Evolutionary conservation across 2,329 filamentous ascomycete genomes (phyloP).

Genomic region (Pestalotiopsis sp.): DNA sequence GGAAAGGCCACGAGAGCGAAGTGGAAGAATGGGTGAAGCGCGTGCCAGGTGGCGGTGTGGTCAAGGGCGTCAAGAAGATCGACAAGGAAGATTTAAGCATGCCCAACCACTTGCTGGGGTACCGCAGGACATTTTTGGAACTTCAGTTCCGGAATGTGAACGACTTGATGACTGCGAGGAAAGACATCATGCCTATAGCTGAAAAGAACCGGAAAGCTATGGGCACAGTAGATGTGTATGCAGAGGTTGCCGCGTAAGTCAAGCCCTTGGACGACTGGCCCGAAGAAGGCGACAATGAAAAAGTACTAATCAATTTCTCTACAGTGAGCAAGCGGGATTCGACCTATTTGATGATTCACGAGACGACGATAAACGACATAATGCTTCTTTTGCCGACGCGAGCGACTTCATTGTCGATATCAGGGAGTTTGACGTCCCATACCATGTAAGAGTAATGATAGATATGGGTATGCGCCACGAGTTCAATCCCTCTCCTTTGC

Average conservation of each 20-base stretch:
- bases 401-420: slow-evolving; percentile 99
- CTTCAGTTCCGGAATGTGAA: slow-evolving; percentile 85
- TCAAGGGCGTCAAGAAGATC: slow-evolving; percentile 76
- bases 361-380: slow-evolving; percentile 78
- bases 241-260: slow-evolving; percentile 85
- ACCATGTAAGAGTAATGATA: slow-evolving; percentile 98
- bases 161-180: slow-evolving; percentile 83
- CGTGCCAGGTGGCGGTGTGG: slow-evolving; percentile 75
- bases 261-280: not conserved
- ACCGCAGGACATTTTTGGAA: slow-evolving; percentile 85
- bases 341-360: slow-evolving; percentile 93
- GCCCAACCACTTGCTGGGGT: slow-evolving; percentile 94
- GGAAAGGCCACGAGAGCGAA: slow-evolving; percentile 84
- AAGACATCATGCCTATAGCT: slow-evolving; percentile 84
- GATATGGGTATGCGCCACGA: slow-evolving; percentile 68
- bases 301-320: slow-evolving; percentile 17
- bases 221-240: slow-evolving; percentile 97
- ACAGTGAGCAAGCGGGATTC: slow-evolving; percentile 51
- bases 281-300: not conserved
- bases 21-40: slow-evolving; percentile 94
- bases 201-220: slow-evolving; percentile 97
- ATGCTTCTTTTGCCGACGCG: slow-evolving; percentile 77
- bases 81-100: slow-evolving; percentile 93
- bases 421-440: slow-evolving; percentile 98
- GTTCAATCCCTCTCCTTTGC: too few species aligned